Conservation (phyloP, 768 basidiomycete species). For the Termitomyces sp. region DNA sequence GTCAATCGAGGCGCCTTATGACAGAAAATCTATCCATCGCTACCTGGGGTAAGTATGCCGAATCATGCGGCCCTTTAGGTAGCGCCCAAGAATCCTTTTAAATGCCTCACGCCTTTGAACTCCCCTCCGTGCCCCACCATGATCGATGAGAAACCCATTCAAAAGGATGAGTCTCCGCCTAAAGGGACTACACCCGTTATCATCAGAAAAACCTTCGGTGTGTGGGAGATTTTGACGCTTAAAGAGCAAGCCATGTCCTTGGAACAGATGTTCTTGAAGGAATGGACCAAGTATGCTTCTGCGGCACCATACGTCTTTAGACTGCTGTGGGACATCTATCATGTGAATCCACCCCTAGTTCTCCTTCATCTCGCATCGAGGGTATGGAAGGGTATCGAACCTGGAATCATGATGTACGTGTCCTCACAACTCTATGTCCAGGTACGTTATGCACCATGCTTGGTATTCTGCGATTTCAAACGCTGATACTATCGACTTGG, state of each 20-base stretch:
- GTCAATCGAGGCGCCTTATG: not conserved
- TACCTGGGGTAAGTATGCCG: too few species aligned
- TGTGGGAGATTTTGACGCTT: slow-evolving; percentile 11
- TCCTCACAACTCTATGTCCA: slow-evolving; percentile 8
- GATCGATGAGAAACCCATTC: not conserved
- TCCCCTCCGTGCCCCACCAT: not conserved
- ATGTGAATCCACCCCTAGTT: slow-evolving; percentile 8
- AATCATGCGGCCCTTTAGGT: not conserved
- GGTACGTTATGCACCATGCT: not conserved
- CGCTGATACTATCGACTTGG: not conserved
- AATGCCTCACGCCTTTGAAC: not conserved
- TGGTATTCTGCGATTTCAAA: not conserved
- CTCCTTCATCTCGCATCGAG: slow-evolving; percentile 6
- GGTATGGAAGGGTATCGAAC: slow-evolving; percentile 11
- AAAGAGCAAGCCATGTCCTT: slow-evolving; percentile 5
- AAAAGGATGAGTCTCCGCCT: not conserved
- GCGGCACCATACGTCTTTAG: slow-evolving; percentile 2
- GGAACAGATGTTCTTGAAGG: not conserved
- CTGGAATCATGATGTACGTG: slow-evolving; percentile 11
- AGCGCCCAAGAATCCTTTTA: not conserved
- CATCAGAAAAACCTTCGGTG: not conserved
- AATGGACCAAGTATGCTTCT: slow-evolving; percentile 9
- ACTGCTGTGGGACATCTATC: slow-evolving; percentile 8
- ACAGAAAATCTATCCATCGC: not conserved
- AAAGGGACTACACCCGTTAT: not conserved